These are phyloP conservation scores for Phaeophleospora eucalypticola DNA, from an alignment of 2,329 filamentous ascomycete species.

Conservation along the genomic window DNA sequence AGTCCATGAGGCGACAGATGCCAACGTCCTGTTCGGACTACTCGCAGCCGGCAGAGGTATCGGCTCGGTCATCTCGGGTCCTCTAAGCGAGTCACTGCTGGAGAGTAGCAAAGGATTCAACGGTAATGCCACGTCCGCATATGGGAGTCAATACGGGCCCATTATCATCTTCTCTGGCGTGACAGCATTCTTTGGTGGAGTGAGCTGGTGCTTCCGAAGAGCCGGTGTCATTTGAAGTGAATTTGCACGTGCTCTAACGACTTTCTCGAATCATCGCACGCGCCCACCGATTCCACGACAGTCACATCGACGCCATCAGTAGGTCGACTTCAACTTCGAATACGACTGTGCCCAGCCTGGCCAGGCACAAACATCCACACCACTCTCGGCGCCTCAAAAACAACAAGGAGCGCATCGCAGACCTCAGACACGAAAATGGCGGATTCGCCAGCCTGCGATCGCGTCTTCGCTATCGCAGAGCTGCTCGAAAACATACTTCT, in stretches of 20 bases:
- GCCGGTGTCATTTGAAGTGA: conserved; percentile 15
- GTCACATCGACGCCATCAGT: no score
- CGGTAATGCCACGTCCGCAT: conserved; percentile 32
- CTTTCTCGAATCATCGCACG: no score
- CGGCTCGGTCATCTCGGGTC: conserved; percentile 50
- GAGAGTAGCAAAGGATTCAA: conserved; percentile 25
- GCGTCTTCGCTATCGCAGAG: conserved; percentile 2
- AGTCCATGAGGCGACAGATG: conserved; percentile 32
- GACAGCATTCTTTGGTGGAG: conserved; percentile 16
- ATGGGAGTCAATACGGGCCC: conserved; percentile 40
- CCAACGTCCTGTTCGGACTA: conserved; percentile 47
- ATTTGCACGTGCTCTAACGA: no score
- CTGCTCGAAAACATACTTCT: conserved; percentile 5
- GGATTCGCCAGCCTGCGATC: no score
- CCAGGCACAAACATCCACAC: no score
- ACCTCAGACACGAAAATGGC: no score
- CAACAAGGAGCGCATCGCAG: no score
- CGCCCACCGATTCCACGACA: no score
- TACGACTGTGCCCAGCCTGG: no score
- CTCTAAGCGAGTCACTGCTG: conserved; percentile 46
- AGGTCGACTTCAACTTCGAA: no score
- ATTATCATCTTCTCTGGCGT: conserved; percentile 41
- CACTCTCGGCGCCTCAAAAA: no score
- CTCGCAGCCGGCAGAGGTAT: conserved; percentile 49
- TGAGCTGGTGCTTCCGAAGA: conserved; percentile 19